These are phyloP conservation scores for Arxiozyma heterogenica DNA, from an alignment of 1,139 yeast species.

Conservation along the genomic window DNA sequence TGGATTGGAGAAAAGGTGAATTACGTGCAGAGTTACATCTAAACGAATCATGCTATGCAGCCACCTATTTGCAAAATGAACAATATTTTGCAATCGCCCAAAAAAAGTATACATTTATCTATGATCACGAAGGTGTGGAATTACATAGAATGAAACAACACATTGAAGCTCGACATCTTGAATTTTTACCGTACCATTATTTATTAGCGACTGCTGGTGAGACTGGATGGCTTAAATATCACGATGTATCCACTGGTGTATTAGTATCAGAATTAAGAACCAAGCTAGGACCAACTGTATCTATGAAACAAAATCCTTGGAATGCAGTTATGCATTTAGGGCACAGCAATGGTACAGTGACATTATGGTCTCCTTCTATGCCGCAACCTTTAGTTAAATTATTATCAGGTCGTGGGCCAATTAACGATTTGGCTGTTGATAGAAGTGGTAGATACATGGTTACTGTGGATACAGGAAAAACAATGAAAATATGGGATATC, in stretches of 20 bases:
- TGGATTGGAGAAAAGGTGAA: slow-evolving; percentile 90
- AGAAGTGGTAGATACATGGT: slow-evolving; percentile 95
- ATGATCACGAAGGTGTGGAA: slow-evolving; percentile 86
- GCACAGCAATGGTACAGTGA: slow-evolving; percentile 85
- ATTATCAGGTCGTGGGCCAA: slow-evolving; percentile 77
- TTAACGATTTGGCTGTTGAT: slow-evolving; percentile 76
- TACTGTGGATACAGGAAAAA: slow-evolving; percentile 79
- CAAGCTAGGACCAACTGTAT: slow-evolving; percentile 79
- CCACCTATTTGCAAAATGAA: slow-evolving; percentile 81
- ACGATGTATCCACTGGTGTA: slow-evolving; percentile 90
- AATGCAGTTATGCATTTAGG: slow-evolving; percentile 94
- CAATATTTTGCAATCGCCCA: slow-evolving; percentile 96
- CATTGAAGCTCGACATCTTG: slow-evolving; percentile 71
- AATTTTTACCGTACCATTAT: slow-evolving; percentile 88
- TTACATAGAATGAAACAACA: slow-evolving; percentile 87
- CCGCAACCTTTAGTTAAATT: slow-evolving; percentile 77
- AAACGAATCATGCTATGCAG: slow-evolving; percentile 84
- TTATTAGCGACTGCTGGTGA: slow-evolving; percentile 81
- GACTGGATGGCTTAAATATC: slow-evolving; percentile 81
- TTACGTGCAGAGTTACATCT: slow-evolving; percentile 74
- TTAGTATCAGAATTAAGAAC: slow-evolving; percentile 78
- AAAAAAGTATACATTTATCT: slow-evolving; percentile 85
- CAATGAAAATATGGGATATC: slow-evolving; percentile 87
- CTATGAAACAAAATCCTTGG: slow-evolving; percentile 89
- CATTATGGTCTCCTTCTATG: slow-evolving; percentile 90